Conservation (phyloP, 2,329 filamentous ascomycete species). For the Fusarium pseudocircinatum region DNA sequence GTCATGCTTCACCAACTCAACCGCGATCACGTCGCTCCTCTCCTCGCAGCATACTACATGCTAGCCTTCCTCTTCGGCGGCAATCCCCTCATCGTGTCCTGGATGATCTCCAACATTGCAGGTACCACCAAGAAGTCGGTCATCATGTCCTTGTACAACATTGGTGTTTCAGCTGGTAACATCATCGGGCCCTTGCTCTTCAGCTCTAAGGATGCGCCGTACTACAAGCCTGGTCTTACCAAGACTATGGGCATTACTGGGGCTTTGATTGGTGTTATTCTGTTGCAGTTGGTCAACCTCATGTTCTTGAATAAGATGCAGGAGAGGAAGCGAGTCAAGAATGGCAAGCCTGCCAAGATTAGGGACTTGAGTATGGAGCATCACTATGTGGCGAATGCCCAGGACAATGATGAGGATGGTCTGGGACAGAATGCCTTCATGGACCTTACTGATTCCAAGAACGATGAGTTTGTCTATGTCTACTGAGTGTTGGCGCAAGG, state of each 20-base stretch:
- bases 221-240: constrained; percentile 66
- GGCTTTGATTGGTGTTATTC: constrained; percentile 61
- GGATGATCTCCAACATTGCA: constrained; percentile 75
- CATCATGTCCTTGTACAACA: constrained; percentile 72
- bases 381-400: constrained; percentile 45
- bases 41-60: constrained; percentile 72
- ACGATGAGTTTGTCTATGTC: constrained; percentile 74
- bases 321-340: constrained; percentile 61
- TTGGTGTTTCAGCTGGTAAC: constrained; percentile 69
- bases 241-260: constrained; percentile 65
- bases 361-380: constrained; percentile 69
- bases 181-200: constrained; percentile 75
- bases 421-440: constrained; percentile 62
- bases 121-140: constrained; percentile 74
- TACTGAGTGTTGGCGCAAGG: constrained; percentile 50
- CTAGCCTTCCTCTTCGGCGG: constrained; percentile 73
- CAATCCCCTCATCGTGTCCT: constrained; percentile 72
- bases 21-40: constrained; percentile 51
- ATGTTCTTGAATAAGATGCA: constrained; percentile 67
- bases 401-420: constrained; percentile 5
- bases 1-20: constrained; percentile 64
- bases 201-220: constrained; percentile 64
- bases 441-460: constrained; percentile 72
- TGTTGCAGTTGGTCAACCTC: constrained; percentile 65
- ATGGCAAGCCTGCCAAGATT: constrained; percentile 69